phyloP scores from a whole-genome alignment of 345 rosid genomes.

The Rubroshorea leprosula region DNA sequence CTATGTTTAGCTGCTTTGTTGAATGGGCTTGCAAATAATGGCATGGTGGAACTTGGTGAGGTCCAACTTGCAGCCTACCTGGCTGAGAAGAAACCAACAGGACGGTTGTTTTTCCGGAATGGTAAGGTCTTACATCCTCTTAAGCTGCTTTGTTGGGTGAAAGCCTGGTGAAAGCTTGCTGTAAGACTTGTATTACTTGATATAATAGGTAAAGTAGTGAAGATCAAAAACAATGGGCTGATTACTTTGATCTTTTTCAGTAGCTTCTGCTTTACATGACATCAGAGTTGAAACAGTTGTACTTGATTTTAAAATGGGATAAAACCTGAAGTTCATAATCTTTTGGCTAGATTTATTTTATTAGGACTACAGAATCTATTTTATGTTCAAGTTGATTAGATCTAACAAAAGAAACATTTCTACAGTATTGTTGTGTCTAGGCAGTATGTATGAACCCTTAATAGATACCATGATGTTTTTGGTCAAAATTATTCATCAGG shows the following conservation, averaged over 20 bases:
- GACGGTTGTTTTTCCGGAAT: slow-evolving; percentile 59
- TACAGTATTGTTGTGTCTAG: background rate
- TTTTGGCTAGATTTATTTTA: no score
- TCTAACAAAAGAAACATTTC: background rate
- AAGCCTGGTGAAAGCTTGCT: background rate
- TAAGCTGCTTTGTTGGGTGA: background rate
- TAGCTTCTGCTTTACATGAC: no score
- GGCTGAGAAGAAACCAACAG: slow-evolving; percentile 79
- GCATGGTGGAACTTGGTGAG: slow-evolving; percentile 76
- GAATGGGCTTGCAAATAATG: slow-evolving; percentile 76
- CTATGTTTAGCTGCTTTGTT: slow-evolving; percentile 48
- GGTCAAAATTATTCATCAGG: background rate
- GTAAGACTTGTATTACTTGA: background rate
- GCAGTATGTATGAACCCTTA: background rate
- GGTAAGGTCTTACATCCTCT: slow-evolving; percentile 39
- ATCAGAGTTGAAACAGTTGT: no score
- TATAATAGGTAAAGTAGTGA: no score
- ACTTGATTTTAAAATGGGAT: no score
- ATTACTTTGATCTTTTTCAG: no score
- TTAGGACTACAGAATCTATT: no score
- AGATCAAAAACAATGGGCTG: no score
- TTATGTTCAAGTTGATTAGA: background rate
- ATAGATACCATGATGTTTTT: background rate
- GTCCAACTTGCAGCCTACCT: slow-evolving; percentile 57
- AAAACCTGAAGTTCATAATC: no score